These are phyloP conservation scores for Marasmius fiardii DNA, from an alignment of 1,284 basidiomycete species.

Conservation along the genomic window DNA sequence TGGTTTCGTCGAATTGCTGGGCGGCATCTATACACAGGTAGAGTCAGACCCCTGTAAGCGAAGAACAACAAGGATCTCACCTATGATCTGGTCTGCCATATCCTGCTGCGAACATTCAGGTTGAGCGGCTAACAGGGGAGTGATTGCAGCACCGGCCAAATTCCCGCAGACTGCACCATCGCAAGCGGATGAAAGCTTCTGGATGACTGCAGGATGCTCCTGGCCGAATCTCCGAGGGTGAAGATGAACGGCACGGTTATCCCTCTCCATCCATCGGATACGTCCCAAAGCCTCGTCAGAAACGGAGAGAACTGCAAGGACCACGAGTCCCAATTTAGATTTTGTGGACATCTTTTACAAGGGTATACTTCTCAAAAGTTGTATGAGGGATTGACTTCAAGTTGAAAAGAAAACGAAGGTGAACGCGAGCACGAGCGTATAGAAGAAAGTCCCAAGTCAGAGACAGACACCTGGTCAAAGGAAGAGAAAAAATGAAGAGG, in stretches of 20 bases:
- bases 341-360: slow-evolving; percentile 42
- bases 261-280: slow-evolving; percentile 45
- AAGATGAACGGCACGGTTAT: slow-evolving; percentile 39
- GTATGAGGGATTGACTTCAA: slow-evolving; percentile 1
- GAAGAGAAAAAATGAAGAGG: slow-evolving; percentile 26
- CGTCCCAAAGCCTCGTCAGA: slow-evolving; percentile 36
- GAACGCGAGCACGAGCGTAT: slow-evolving; percentile 22
- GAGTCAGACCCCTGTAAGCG: not conserved
- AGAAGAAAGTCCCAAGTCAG: slow-evolving; percentile 26
- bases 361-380: slow-evolving; percentile 16
- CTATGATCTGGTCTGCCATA: slow-evolving; percentile 56
- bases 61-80: slow-evolving; percentile 26
- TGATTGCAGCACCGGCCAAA: slow-evolving; percentile 47
- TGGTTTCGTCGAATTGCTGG: slow-evolving; percentile 48
- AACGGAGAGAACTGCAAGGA: slow-evolving; percentile 35
- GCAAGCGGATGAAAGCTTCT: slow-evolving; percentile 45
- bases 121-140: slow-evolving; percentile 53
- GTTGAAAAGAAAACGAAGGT: slow-evolving; percentile 21
- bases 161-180: slow-evolving; percentile 46
- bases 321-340: slow-evolving; percentile 32
- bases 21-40: slow-evolving; percentile 39
- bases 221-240: slow-evolving; percentile 54
- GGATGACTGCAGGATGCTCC: slow-evolving; percentile 46
- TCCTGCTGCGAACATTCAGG: slow-evolving; percentile 60
- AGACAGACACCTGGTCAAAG: slow-evolving; percentile 44